phyloP scores from a whole-genome alignment of 768 basidiomycete species.

The Amyloporia xantha region DNA sequence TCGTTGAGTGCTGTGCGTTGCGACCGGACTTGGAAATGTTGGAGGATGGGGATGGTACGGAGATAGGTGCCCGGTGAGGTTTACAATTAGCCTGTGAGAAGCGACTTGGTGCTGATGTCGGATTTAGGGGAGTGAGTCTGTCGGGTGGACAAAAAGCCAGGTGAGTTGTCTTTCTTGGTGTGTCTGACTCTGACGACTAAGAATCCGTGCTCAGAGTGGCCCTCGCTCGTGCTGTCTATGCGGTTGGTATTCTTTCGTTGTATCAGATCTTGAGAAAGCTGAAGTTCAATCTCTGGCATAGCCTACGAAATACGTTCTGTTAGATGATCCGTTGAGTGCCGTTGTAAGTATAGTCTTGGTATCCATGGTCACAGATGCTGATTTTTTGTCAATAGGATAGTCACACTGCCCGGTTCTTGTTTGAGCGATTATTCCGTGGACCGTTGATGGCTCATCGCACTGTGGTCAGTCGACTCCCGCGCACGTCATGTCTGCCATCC shows the following conservation, averaged over 20 bases:
- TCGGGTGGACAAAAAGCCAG: constrained; percentile 82
- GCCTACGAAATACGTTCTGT: constrained; percentile 41
- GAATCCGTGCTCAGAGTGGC: constrained; percentile 69
- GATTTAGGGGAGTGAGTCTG: constrained; percentile 57
- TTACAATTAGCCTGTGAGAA: background rate
- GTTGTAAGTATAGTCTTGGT: constrained; percentile 50
- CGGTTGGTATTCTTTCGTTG: constrained; percentile 30
- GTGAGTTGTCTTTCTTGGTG: no score
- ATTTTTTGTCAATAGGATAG: no score
- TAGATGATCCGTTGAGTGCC: constrained; percentile 79
- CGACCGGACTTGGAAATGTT: constrained; percentile 74
- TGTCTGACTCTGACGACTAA: no score
- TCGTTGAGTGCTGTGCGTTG: constrained; percentile 83
- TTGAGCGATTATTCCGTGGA: constrained; percentile 59
- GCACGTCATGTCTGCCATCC: background rate
- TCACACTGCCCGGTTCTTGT: constrained; percentile 58
- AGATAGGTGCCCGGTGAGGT: constrained; percentile 65
- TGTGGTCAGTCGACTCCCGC: constrained; percentile 46
- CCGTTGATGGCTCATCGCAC: constrained; percentile 62
- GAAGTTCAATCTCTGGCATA: no score
- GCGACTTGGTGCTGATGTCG: background rate
- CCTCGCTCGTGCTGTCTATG: constrained; percentile 77
- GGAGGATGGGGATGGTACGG: constrained; percentile 81
- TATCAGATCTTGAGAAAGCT: background rate
- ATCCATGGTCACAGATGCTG: no score